A percentile compares a stretch with the other conserved stretches of the same genome.
phyloP scores from a whole-genome alignment of 1,139 yeast genomes.

The Hyphopichia fennica region DNA sequence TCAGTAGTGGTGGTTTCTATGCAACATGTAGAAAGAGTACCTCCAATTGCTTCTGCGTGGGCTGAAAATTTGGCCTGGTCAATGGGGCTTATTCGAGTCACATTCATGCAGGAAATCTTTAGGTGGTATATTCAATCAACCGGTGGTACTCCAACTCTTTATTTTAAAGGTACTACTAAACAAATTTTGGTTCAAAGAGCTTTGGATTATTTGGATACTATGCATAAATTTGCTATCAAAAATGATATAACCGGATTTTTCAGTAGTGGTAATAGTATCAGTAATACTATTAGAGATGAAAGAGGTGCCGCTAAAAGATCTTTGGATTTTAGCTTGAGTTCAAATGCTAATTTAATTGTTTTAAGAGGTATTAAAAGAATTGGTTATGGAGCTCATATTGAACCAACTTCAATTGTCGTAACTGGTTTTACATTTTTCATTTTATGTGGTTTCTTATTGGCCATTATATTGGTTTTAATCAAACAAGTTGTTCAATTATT shows the following conservation, averaged over 20 bases:
- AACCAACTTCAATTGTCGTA: conserved; percentile 69
- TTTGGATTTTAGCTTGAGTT: conserved; percentile 31
- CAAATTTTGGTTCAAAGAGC: conserved; percentile 73
- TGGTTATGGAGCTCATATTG: conserved; percentile 66
- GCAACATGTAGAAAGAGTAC: conserved; percentile 71
- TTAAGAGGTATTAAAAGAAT: conserved; percentile 76
- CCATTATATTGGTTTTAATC: conserved; percentile 48
- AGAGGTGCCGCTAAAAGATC: conserved; percentile 19
- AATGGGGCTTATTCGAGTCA: conserved; percentile 71
- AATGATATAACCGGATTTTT: conserved; percentile 7
- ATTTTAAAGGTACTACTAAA: conserved; percentile 55
- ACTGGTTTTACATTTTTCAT: conserved; percentile 78
- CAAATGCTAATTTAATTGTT: conserved; percentile 52
- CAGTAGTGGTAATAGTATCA: neutral
- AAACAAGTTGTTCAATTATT: conserved; percentile 53
- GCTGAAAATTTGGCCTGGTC: conserved; percentile 83
- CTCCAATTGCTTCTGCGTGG: conserved; percentile 83
- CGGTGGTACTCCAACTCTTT: conserved; percentile 69
- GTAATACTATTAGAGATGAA: neutral
- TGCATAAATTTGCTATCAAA: conserved; percentile 21
- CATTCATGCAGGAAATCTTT: conserved; percentile 73
- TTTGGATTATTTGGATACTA: conserved; percentile 20
- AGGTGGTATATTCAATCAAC: conserved; percentile 82
- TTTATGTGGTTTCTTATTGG: conserved; percentile 57
- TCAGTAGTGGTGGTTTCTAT: conserved; percentile 71